phyloP scores from a whole-genome alignment of 371 early-diverging fungal species.

The Zancudomyces culisetae region DNA sequence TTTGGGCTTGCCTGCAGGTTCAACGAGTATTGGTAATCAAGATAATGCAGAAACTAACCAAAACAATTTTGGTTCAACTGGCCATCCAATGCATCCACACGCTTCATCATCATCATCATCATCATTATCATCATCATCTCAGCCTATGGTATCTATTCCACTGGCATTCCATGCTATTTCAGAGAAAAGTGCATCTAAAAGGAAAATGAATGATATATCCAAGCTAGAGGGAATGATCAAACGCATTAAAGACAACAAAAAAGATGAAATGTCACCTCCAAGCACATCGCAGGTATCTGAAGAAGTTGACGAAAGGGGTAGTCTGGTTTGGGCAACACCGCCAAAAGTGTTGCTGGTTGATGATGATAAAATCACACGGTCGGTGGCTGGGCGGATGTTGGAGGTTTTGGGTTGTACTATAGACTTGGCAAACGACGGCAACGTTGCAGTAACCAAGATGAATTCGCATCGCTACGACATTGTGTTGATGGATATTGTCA shows the following conservation, averaged over 20 bases:
- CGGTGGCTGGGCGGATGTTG: neutral
- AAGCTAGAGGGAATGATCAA: neutral
- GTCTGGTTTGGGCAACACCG: neutral
- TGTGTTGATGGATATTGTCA: slow-evolving; percentile 3
- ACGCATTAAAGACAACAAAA: neutral
- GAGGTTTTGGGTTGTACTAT: slow-evolving; percentile 1
- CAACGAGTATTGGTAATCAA: neutral
- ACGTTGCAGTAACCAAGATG: slow-evolving; percentile 1
- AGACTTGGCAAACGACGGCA: slow-evolving; percentile 2
- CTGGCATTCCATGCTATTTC: neutral
- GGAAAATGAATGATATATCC: neutral
- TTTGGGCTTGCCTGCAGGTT: neutral
- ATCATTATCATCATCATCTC: too few relatives aligned
- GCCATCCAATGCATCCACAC: too few relatives aligned
- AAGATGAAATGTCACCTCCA: neutral
- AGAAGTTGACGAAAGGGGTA: neutral
- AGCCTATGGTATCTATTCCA: too few relatives aligned
- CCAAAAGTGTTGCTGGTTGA: slow-evolving; percentile 4
- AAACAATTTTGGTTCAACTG: neutral
- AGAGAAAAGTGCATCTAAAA: neutral
- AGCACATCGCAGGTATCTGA: too few relatives aligned
- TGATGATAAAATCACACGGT: neutral
- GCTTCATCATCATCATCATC: too few relatives aligned
- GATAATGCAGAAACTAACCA: neutral
- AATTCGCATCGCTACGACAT: slow-evolving; percentile 3